Evolutionary conservation across 2,329 filamentous ascomycete genomes (phyloP).

Genomic region (Dothideomycetidae sp.): DNA sequence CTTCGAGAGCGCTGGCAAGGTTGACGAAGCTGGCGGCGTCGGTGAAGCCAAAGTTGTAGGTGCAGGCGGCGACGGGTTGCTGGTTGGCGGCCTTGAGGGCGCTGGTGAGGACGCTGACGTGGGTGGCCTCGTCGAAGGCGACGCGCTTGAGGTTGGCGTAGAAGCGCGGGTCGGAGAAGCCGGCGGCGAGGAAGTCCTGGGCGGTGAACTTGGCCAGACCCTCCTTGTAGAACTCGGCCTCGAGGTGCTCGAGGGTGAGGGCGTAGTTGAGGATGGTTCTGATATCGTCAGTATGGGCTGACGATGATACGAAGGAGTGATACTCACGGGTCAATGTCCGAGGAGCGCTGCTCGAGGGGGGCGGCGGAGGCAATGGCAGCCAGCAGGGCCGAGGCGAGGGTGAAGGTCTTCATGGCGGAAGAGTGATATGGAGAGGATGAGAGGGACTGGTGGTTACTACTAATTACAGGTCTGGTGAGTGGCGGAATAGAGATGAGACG

Average conservation of each 20-base stretch:
- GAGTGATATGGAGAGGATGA: no score
- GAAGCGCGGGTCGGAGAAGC: conserved; percentile 34
- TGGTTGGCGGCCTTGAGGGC: conserved; percentile 32
- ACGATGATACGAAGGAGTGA: no score
- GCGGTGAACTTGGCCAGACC: conserved; percentile 44
- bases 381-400: background rate
- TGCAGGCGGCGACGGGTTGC: conserved; percentile 39
- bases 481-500: no score
- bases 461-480: no score
- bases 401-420: background rate
- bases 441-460: no score
- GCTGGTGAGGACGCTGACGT: conserved; percentile 42
- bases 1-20: conserved; percentile 41
- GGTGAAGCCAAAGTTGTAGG: conserved; percentile 40
- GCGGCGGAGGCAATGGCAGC: background rate
- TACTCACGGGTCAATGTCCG: background rate
- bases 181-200: conserved; percentile 38
- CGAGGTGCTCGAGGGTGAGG: conserved; percentile 34
- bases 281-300: no score
- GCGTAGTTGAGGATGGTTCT: conserved; percentile 29
- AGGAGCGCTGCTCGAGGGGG: background rate
- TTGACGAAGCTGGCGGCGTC: conserved; percentile 38
- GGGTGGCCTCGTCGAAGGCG: conserved; percentile 41
- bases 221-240: conserved; percentile 48
- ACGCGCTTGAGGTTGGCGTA: conserved; percentile 42